A percentile compares a stretch with the other conserved stretches of the same genome.
phyloP scores from a whole-genome alignment of 2,329 filamentous ascomycete genomes.

The Trichoderma cornu-damae region DNA sequence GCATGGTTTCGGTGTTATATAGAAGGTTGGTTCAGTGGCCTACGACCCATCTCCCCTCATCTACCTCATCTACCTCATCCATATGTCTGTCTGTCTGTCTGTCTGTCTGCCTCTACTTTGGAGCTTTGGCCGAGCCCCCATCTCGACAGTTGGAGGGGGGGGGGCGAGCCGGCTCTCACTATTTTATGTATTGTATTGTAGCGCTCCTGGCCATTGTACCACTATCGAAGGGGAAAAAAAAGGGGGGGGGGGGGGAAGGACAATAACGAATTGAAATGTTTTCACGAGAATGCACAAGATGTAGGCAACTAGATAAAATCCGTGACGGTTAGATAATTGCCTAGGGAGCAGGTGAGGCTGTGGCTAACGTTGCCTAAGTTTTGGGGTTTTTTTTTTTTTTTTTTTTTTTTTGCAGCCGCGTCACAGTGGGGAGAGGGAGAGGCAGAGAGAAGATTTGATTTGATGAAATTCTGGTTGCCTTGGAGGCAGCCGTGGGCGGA shows the following conservation, averaged over 20 bases:
- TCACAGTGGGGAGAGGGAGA: too few species aligned
- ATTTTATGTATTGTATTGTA: slow-evolving; percentile 31
- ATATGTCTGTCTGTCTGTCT: slow-evolving; percentile 9
- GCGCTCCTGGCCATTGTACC: slow-evolving; percentile 22
- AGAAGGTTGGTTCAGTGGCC: slow-evolving; percentile 29
- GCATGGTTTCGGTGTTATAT: slow-evolving; percentile 48
- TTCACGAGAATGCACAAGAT: background rate
- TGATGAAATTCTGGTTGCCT: too few species aligned
- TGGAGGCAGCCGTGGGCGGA: too few species aligned
- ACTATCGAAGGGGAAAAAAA: slow-evolving; percentile 17
- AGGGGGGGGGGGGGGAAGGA: too few species aligned
- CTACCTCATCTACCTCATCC: slow-evolving; percentile 13
- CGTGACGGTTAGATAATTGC: background rate
- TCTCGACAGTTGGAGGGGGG: background rate
- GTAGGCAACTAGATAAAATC: background rate
- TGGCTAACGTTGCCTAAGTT: too few species aligned
- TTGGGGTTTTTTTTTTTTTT: too few species aligned
- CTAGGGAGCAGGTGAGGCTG: background rate
- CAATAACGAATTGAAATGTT: slow-evolving; percentile 17
- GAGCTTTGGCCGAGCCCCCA: background rate
- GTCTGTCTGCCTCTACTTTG: background rate
- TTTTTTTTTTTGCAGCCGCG: too few species aligned
- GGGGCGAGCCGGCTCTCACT: slow-evolving; percentile 19
- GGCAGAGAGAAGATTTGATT: too few species aligned
- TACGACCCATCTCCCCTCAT: slow-evolving; percentile 33